Conservation (phyloP, 192 early-diverging fungal species). For the Helicostylum pulchrum region DNA sequence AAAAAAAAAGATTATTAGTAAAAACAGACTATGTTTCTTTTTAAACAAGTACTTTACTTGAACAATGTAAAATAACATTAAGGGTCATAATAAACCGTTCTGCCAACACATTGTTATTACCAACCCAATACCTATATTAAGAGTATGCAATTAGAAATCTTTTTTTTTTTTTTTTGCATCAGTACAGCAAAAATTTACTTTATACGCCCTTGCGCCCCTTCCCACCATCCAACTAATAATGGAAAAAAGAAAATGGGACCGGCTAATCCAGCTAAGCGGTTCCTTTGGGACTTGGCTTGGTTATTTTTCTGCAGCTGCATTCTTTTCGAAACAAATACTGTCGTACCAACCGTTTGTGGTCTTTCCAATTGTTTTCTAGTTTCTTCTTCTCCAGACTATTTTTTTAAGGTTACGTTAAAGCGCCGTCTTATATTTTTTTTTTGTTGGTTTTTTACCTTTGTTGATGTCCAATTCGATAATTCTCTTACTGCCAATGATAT, state of each 20-base stretch:
- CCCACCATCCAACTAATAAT: constrained; percentile 35
- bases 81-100: constrained; percentile 31
- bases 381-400: constrained; percentile 10
- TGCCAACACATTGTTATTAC: constrained; percentile 12
- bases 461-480: constrained; percentile 14
- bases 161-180: no score
- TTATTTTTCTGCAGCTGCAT: constrained; percentile 7
- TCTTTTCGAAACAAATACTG: constrained; percentile 4
- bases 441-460: constrained; percentile 14
- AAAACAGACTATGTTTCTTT: not conserved
- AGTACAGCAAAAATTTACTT: constrained; percentile 3
- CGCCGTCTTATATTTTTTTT: not conserved
- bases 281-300: constrained; percentile 2
- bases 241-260: constrained; percentile 28
- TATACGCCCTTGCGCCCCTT: constrained; percentile 14
- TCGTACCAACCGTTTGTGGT: constrained; percentile 6
- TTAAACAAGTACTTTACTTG: constrained; percentile 14
- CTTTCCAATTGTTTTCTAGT: constrained; percentile 5
- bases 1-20: not conserved
- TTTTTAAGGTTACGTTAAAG: not conserved
- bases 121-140: constrained; percentile 18
- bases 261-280: constrained; percentile 18
- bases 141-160: not conserved
- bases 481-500: constrained; percentile 19
- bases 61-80: constrained; percentile 24